Conservation (phyloP, 192 early-diverging fungal species). For the Coemansia asiatica region DNA sequence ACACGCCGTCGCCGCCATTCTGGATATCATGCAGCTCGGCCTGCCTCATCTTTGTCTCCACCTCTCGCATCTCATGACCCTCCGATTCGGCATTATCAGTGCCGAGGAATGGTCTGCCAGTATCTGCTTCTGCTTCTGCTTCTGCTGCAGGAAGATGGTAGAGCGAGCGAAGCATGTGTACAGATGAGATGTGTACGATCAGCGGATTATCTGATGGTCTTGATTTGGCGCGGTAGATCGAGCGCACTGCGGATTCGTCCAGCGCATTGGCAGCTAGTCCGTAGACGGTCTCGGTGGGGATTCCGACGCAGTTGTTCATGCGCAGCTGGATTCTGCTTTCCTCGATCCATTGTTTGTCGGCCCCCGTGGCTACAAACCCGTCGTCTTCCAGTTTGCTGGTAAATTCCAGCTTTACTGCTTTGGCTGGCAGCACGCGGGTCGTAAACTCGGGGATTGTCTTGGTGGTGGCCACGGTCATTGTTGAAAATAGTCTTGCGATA, state of each 20-base stretch:
- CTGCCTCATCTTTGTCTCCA: constrained; percentile 4
- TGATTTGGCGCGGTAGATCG: constrained; percentile 85
- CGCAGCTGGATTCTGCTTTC: constrained; percentile 61
- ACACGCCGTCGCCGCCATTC: constrained; percentile 36
- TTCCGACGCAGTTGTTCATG: constrained; percentile 69
- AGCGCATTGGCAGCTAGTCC: constrained; percentile 92
- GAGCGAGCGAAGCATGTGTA: constrained; percentile 80
- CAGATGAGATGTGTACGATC: constrained; percentile 92
- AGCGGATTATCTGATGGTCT: constrained; percentile 95
- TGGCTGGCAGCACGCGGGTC: constrained; percentile 14
- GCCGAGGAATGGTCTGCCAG: constrained; percentile 36
- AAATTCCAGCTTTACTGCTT: constrained; percentile 7
- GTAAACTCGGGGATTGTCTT: not conserved
- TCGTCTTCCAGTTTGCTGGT: constrained; percentile 33
- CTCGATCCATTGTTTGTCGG: constrained; percentile 30
- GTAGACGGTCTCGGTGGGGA: constrained; percentile 99
- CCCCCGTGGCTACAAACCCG: constrained; percentile 11
- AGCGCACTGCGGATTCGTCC: constrained; percentile 59
- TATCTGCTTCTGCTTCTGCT: too few relatives aligned
- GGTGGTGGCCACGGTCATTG: not conserved
- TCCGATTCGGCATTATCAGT: constrained; percentile 50
- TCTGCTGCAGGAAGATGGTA: constrained; percentile 55
- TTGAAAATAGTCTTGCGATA: not conserved
- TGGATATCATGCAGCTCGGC: constrained; percentile 29
- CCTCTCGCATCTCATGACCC: not conserved